Evolutionary conservation across 768 basidiomycete species (phyloP), one percentile per base, ranked within the genome.

Genomic region (Naganishia antarctica): DNA sequence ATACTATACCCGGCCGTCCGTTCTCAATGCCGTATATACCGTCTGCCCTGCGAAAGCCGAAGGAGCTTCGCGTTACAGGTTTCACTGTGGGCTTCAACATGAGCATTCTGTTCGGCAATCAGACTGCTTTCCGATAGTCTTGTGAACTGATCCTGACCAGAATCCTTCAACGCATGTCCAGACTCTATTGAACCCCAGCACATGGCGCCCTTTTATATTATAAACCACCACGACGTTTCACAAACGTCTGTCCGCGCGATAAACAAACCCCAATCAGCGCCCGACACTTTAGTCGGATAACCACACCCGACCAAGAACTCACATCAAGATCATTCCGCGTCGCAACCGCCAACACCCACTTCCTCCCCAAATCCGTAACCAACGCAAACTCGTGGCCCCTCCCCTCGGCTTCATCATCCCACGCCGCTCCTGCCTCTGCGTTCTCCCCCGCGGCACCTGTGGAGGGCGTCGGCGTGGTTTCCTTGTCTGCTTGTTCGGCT

Each of bases 321-420:
- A 77, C 76, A 67, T 76, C 73, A 28, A 77, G 49, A 68, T 77
- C 76, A n/a, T 53, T 47, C 37, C 66, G 66, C 15, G 76, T 77
- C 15, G 74, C 76, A 2, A 77, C 76, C 5, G 70, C 76, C 46
- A 77, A 61, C 1, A 77, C 76, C 76, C 76, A 77, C 60, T 74
- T 74, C 46, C 76, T 68, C 53, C 71, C 73, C 29, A 51, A 25
- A 76, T 96, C 92, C 4, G 92, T 93, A 40, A 94, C 92, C 91
- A 70, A 34, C 1, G 67, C 21, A 59, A 59, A 44, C 29, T 61
- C 37, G 6, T 50, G 25, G 51, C 44, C 29, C 41, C 23, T 31
- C 25, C 53, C 53, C 23, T 57, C 53, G 2, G 53, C 53, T n/a
- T 62, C 34, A 21, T 64, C 41, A 26, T 57, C 53, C 53, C 53